Evolutionary conservation across 2,329 filamentous ascomycete species (phyloP), one percentile per base, ranked within the genome.

Genomic region (Exserohilum turcica): DNA sequence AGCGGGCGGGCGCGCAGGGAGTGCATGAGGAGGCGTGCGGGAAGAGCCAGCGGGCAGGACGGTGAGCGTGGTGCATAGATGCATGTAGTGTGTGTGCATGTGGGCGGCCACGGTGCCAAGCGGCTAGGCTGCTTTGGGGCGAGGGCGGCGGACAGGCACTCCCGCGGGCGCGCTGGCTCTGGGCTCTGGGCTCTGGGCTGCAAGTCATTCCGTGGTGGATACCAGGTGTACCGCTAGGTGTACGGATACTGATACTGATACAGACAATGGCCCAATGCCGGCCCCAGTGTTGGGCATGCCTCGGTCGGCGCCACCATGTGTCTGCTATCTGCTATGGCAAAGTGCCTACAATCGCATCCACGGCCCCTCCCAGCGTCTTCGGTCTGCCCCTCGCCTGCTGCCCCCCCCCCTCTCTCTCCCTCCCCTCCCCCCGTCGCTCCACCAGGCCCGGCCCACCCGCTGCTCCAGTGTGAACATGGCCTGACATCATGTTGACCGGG

Each of bases 1-100:
- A 63, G 57, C 35, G 64, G 63, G 33, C 65, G 61, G 28, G 52
- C 38, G 40, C 50, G 60, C 43, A 59, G 57, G 40, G 59, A 54
- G 53, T 66, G 67, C 68, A 71, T 73, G 59, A 43, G 52, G 56
- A 63, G 52, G 51, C 52, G 42, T n/a, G 55, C 52, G 40, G 4
- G 49, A 18, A 35, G 36, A 38, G 52, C 43, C 48, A 38, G 43
- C 38, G 36, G 28, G 52, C 43, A 28, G 46, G 42, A 47, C 31
- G 51, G 18, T 12, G 45, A n/a, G 24, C 8, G 13, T 36, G 21
- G 24, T 40, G 54, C 42, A 52, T 53, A 21, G 29, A 47, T 31
- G 36, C 19, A 37, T 38, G 32, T 24, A 7, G 4, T 24, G 15
- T 24, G 15, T 36, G 48, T 52, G 43, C 40, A 28, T 43, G 32